Evolutionary conservation across 805 yeast species (phyloP), one percentile per base, ranked within the genome.

Genomic region (Starmerella stellata): DNA sequence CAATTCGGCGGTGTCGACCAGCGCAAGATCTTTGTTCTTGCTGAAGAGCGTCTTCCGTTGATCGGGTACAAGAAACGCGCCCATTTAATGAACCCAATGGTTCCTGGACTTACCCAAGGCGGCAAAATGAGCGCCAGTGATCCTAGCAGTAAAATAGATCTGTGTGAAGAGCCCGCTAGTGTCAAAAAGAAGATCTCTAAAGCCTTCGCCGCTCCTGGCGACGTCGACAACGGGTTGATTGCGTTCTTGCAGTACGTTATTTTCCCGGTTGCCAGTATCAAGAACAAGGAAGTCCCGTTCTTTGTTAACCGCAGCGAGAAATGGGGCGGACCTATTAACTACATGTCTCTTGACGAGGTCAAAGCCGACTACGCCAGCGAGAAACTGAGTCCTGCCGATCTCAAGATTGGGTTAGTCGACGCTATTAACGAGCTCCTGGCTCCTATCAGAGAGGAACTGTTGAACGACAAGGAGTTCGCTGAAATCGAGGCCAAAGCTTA

Each of bases 1-100:
- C 98, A 90, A 64, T 90, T 90, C 54, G 99, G 99, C 49, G 99
- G 99, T 59, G 93, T 90, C 39, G 99, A 90, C 61, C 98, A 90
- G 66, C 75, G 99, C 63, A 90, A 90, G 65, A 90, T 90, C 54
- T 90, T 90, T 51, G 95, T 83, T 21, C 68, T 90, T 39, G 96
- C 98, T 7, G 98, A 90, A 61, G 98, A 90, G 63, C 77, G 79
- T 62, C 71, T 90, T 56, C 85, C 75, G 32, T 56, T 72, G 37
- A 53, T 90, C 40, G 95, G 95, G 31, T 90, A 87, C 75, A 81
- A 79, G 63, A 90, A 90, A 69, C 77, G 99, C 59, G 98, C 93
- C 23, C 99, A 90, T 63, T 68, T 90, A 56, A 90, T 90, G 99
- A 90, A 90, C 65, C 87, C 83, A 39, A 87, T 90, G 96, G 95